A percentile compares a stretch with the other conserved stretches of the same genome.
phyloP scores from a whole-genome alignment of 768 basidiomycete species.

The Lyophyllum shimeji region DNA sequence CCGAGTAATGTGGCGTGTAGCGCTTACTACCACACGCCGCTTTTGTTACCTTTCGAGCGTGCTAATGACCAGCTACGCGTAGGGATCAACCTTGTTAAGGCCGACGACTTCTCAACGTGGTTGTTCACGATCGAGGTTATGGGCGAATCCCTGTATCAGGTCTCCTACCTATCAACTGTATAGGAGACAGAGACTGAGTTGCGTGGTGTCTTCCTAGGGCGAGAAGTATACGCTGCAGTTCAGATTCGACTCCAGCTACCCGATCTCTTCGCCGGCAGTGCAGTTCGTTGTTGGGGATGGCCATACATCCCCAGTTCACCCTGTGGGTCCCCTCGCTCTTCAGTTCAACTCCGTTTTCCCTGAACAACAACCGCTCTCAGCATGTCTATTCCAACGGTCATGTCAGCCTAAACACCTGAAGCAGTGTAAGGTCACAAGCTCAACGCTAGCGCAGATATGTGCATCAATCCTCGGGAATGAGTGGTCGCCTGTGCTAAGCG shows the following conservation, averaged over 20 bases:
- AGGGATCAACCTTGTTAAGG: conserved; percentile 75
- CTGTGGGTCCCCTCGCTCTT: conserved; percentile 47
- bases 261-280: conserved; percentile 86
- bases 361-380: conserved; percentile 34
- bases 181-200: not conserved
- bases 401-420: conserved; percentile 39
- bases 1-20: not conserved
- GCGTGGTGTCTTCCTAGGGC: conserved; percentile 39
- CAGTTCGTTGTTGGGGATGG: conserved; percentile 74
- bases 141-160: conserved; percentile 81
- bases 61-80: conserved; percentile 5
- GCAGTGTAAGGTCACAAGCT: not conserved
- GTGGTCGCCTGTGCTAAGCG: conserved; percentile 89
- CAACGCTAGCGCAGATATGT: conserved; percentile 60
- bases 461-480: conserved; percentile 88
- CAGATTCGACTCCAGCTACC: conserved; percentile 79
- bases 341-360: conserved; percentile 4
- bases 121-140: conserved; percentile 77
- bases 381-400: conserved; percentile 90
- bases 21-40: not conserved
- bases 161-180: conserved; percentile 23
- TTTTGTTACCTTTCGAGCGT: conserved; percentile 4
- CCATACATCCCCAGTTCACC: conserved; percentile 73
- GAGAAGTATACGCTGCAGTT: conserved; percentile 81
- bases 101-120: conserved; percentile 81